Base-by-base conservation (phyloP, 257 asterid species). In the Linderniella brevidens region DNA sequence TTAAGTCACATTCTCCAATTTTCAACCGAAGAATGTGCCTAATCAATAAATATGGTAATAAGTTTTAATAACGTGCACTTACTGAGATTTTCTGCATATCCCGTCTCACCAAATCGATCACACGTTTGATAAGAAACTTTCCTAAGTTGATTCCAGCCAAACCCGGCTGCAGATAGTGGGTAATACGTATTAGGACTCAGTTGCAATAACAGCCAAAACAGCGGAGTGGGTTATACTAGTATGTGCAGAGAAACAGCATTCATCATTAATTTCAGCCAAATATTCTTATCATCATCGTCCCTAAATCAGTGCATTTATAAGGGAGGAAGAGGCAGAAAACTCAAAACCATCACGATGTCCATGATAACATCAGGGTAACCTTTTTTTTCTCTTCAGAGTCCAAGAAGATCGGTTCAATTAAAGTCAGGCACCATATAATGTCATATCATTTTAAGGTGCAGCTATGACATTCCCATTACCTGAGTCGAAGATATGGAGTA, bases 401-500 rank as follows among this genome's bases (percentile, higher is more conserved):
- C 13, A 39, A 9, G 43, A 39, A 11, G 9, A 39, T 9, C 1
- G 13, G 9, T 10, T 39, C 13, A 4, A 39, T 13, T 39, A 3
- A 39, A 39, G 15, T 39, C 15, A 9, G 13, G 3, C 40, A 37
- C 40, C 11, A 19, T 48, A 35, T 19, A 18, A 35, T n/a, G 32
- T 17, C 29, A 35, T 37, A 0, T 11, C 12, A 11, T n/a, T 37
- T 32, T 16, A 38, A n/a, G 9, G 25, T 39, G 17, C 14, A 29
- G 15, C 19, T n/a, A 46, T 18, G 32, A 13, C 50, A 47, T 17
- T 52, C 50, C 36, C 41, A 49, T 38, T 74, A 80, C 97, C 80
- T 80, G 97, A 52, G 95, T 83, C 9, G 97, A 88, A 57, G 97
- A 88, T 70, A 88, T 88, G 41, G 95, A 88, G 70, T 88, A 83